Base-by-base conservation (phyloP, 2,329 filamentous ascomycete species). In the Pseudogymnoascus pannorum region DNA sequence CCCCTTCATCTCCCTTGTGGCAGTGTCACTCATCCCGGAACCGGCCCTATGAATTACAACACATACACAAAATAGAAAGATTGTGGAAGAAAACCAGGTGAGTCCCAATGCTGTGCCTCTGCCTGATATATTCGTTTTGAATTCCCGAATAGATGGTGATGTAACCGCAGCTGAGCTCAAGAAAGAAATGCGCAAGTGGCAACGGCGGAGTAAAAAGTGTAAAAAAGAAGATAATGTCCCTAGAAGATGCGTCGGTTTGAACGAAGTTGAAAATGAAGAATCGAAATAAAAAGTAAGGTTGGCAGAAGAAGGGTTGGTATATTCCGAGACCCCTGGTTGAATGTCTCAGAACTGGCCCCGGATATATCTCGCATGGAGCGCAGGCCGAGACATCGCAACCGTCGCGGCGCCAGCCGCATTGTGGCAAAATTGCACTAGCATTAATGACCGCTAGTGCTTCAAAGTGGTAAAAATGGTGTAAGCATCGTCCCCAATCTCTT, bases 121-220 rank as follows among this genome's bases (percentile, higher is more conserved):
- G 48, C 26, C 26, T 20, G 26, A 3, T 31, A 24, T 54, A 54
- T 54, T 54, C 26, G 48, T 54, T 54, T 26, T 54, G 26, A 54
- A 31, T 54, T 18, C n/a, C 22, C 48, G 48, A 54, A 54, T 54
- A 54, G 26, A 48, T 26, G 20, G n/a, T 20, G 4, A 18, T 54
- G 48, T 54, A 54, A 54, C 26, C 48, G n/a, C n/a, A 54, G 26
- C 48, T 18, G 24, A 31, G 48, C 48, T 31, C 24, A 54, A 54
- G n/a, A 54, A 54, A 54, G n/a, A 54, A 54, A 18, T 31, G 48
- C 48, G 48, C 48, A 54, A 31, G n/a, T 54, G 48, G 48, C 48
- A 26, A n/a, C 16, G 24, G 44, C 9, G 44, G 44, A 31, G 26
- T 51, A 51, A 51, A 29, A 51, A 51, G 44, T 51, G 24, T 31